A percentile compares a stretch with the other conserved stretches of the same genome.
These are phyloP conservation scores for Lenzites betulinus DNA, from an alignment of 768 basidiomycete species.

Conservation along the genomic window DNA sequence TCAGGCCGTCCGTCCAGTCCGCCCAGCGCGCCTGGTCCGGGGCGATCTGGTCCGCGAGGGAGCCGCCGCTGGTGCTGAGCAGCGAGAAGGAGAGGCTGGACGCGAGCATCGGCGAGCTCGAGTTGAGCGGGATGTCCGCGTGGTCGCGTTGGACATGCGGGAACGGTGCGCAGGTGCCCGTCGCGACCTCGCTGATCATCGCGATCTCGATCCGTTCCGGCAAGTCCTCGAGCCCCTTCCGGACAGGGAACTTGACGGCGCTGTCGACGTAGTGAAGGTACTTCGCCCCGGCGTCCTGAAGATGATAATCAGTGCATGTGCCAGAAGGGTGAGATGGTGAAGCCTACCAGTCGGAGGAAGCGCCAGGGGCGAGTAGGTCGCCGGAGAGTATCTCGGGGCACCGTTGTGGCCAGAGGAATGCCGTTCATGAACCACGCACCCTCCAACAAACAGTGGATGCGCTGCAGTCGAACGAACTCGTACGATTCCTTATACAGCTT, in stretches of 20 bases:
- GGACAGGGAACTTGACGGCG: constrained; percentile 74
- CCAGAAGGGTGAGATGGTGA: constrained; percentile 3
- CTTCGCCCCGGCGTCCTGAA: constrained; percentile 73
- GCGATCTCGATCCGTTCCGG: constrained; percentile 85
- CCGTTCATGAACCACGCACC: constrained; percentile 94
- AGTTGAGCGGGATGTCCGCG: constrained; percentile 56
- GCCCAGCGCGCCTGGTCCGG: constrained; percentile 78
- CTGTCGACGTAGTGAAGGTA: constrained; percentile 88
- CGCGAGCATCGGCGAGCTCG: constrained; percentile 51
- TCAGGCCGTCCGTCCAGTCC: constrained; percentile 93
- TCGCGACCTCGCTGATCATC: constrained; percentile 76
- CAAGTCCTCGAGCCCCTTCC: constrained; percentile 82
- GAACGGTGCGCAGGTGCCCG: constrained; percentile 70
- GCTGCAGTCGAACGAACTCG: constrained; percentile 86
- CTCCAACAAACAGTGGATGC: constrained; percentile 84
- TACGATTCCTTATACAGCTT: constrained; percentile 89
- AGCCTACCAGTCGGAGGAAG: constrained; percentile 76
- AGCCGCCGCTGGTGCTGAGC: constrained; percentile 62
- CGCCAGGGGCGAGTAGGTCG: constrained; percentile 74
- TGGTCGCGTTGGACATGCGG: constrained; percentile 46
- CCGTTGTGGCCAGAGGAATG: constrained; percentile 47
- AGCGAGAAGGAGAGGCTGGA: constrained; percentile 80
- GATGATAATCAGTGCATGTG: neutral
- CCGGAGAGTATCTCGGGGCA: constrained; percentile 50
- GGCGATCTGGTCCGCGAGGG: constrained; percentile 77